Percentiles rank a stretch among this genome's conserved stretches.
phyloP scores from a whole-genome alignment of 2,329 filamentous ascomycete species.

The Trichoderma guizhouense region DNA sequence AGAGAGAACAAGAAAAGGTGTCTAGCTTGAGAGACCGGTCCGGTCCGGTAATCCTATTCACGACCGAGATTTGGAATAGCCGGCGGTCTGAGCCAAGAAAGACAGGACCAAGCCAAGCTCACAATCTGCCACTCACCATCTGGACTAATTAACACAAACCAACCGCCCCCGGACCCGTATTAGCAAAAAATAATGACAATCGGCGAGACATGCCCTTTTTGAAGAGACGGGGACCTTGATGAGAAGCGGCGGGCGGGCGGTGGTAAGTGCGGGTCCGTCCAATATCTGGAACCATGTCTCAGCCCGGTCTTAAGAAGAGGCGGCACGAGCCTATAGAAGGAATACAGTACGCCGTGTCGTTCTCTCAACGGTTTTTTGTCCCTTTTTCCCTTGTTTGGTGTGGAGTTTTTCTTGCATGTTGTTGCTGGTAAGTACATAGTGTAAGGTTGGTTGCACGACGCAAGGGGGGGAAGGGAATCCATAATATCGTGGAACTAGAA shows the following conservation, averaged over 20 bases:
- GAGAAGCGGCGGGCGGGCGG: not conserved
- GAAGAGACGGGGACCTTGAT: not conserved
- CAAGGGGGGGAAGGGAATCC: not conserved
- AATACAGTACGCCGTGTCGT: not conserved
- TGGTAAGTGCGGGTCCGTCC: not conserved
- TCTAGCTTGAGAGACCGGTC: not conserved
- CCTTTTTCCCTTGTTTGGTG: not conserved
- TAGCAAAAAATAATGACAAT: not conserved
- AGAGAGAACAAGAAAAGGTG: not conserved
- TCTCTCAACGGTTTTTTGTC: not conserved
- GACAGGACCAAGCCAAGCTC: not conserved
- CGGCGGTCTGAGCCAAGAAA: not conserved
- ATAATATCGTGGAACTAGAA: not conserved
- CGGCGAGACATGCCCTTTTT: constrained; percentile 8
- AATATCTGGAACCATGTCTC: not conserved
- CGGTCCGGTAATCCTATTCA: not conserved
- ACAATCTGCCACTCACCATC: not conserved
- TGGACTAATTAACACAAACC: not conserved
- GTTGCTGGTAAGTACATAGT: not conserved
- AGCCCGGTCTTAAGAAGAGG: not conserved
- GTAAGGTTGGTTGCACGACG: not conserved
- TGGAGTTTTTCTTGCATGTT: not conserved
- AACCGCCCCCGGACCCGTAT: not conserved
- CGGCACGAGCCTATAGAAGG: not conserved
- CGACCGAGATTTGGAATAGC: not conserved